Base-by-base conservation (phyloP, 768 basidiomycete species). In the Kwoniella pini region DNA sequence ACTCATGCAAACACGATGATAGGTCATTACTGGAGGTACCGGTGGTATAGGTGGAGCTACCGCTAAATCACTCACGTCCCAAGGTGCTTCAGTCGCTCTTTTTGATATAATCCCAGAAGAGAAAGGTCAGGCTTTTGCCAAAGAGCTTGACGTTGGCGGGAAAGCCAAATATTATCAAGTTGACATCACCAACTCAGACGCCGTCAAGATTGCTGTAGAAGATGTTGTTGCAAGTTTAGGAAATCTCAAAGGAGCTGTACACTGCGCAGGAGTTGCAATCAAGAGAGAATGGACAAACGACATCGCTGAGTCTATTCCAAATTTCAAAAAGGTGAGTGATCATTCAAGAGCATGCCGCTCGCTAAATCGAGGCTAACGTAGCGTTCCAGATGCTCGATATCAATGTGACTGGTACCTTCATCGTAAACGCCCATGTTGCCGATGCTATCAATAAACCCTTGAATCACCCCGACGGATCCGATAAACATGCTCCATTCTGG, bases 361-460 rank as follows among this genome's bases (percentile, higher is more conserved):
- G n/a, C n/a, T n/a, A n/a, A n/a, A n/a, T n/a, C n/a, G n/a, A n/a
- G n/a, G n/a, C n/a, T n/a, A n/a, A n/a, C n/a, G n/a, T n/a, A n/a
- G n/a, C n/a, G n/a, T n/a, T n/a, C n/a, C 1, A 70, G 70, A 73
- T 71, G 71, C 57, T 73, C 24, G 64, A 73, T 22, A 65, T 75
- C 65, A 75, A 75, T 54, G 66, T 68, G 24, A 52, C 63, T 22
- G 72, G 70, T 12, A 76, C 75, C 22, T 76, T 76, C 57, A 62
- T 70, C 40, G 60, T 76, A 59, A 71, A 74, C 51, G 75, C 75
- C n/a, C 62, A 67, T 46, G 63, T 77, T 24, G 65, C 70, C 28
- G 75, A 76, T 43, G 75, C 75, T 4, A 74, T 76, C 63, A 72
- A 74, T 57, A 64, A 66, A 21, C 66, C 66, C 4, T 50, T 64